Evolutionary conservation across 2,329 filamentous ascomycete species (phyloP).

Genomic region (Colletotrichum euphorbiae): DNA sequence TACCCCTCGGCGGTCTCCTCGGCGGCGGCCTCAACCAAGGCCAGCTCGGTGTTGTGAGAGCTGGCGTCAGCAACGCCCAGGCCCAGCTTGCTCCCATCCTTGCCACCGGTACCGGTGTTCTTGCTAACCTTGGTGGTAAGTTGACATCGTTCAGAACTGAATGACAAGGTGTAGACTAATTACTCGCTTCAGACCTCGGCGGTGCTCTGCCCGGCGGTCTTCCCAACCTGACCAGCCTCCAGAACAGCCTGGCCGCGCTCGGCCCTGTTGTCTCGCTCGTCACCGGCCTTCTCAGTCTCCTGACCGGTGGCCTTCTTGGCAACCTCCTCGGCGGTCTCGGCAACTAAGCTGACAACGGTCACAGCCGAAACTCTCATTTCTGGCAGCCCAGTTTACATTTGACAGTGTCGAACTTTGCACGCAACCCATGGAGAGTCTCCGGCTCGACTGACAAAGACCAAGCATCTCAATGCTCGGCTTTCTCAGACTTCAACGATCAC

Average conservation of each 20-base stretch:
- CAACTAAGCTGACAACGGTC: slow-evolving; percentile 6
- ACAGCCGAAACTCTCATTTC: slow-evolving; percentile 23
- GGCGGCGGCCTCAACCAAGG: neutral
- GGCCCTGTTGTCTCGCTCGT: neutral
- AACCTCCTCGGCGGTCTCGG: slow-evolving; percentile 1
- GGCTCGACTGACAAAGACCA: neutral
- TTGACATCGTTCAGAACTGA: neutral
- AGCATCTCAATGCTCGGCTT: neutral
- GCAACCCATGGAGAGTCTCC: slow-evolving; percentile 23
- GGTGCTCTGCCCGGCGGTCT: slow-evolving; percentile 4
- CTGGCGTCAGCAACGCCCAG: neutral
- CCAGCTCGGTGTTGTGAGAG: neutral
- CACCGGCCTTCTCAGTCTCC: neutral
- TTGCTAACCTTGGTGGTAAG: slow-evolving; percentile 11
- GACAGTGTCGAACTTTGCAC: slow-evolving; percentile 24
- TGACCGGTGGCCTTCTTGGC: neutral
- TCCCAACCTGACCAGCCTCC: neutral
- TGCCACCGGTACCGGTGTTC: neutral
- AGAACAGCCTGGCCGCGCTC: neutral
- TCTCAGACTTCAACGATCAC: slow-evolving; percentile 2
- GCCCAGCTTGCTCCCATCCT: neutral
- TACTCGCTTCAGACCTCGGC: neutral
- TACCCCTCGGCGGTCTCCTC: slow-evolving; percentile 4
- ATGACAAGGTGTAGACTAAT: neutral
- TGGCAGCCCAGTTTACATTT: slow-evolving; percentile 26